Conservation (phyloP, 2,329 filamentous ascomycete genomes). For the Exophiala phaeomuriformis region DNA sequence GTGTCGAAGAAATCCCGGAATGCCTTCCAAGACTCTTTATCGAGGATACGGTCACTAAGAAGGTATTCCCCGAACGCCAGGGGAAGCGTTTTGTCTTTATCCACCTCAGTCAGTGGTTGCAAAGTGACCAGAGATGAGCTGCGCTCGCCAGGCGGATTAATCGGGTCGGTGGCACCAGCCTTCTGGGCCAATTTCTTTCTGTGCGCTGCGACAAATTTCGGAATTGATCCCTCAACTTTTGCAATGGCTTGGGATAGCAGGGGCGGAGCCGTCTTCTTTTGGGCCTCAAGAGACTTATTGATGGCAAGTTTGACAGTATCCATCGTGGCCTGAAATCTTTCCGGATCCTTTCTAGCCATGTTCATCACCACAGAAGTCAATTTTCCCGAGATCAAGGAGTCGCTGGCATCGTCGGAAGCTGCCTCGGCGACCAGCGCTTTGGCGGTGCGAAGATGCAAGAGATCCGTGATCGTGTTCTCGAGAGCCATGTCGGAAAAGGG, state of each 20-base stretch:
- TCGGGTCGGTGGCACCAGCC: neutral
- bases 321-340: conserved; percentile 13
- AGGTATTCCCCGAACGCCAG: neutral
- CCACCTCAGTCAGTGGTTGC: too few species aligned
- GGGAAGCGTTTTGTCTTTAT: neutral
- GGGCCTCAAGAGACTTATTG: neutral
- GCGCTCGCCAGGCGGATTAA: neutral
- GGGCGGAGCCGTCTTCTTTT: conserved; percentile 3
- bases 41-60: conserved; percentile 1
- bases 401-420: neutral
- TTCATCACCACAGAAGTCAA: conserved; percentile 18
- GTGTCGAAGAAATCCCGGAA: conserved; percentile 10
- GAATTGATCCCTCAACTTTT: conserved; percentile 19
- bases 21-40: conserved; percentile 1
- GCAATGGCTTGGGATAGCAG: conserved; percentile 12
- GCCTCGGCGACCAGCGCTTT: conserved; percentile 10
- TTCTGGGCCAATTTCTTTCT: conserved; percentile 9
- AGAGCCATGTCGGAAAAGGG: conserved; percentile 22
- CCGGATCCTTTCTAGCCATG: conserved; percentile 16
- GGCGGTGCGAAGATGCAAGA: conserved; percentile 13
- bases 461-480: conserved; percentile 12
- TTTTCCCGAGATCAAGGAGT: conserved; percentile 14
- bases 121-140: too few species aligned
- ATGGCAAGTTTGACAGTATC: conserved; percentile 8
- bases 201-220: conserved; percentile 16